These are phyloP conservation scores for Alternaria solani DNA, from an alignment of 2,329 filamentous ascomycete species.

Conservation along the genomic window DNA sequence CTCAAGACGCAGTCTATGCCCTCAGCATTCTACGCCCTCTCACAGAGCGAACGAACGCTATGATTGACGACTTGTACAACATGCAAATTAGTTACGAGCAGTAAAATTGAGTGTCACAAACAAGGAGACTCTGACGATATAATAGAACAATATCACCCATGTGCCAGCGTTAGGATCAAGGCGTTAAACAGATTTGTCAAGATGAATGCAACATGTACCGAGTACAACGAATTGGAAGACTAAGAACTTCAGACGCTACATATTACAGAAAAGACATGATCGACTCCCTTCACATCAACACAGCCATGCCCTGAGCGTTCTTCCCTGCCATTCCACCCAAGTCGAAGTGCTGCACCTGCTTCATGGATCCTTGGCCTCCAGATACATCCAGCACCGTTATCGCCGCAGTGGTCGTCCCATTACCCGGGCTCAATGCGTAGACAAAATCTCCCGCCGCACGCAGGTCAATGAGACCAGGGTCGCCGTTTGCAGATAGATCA, in stretches of 20 bases:
- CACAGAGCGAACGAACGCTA: neutral
- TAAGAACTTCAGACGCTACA: neutral
- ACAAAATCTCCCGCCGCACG: conserved; percentile 62
- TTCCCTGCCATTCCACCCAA: conserved; percentile 33
- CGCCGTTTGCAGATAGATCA: conserved; percentile 53
- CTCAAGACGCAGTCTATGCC: neutral
- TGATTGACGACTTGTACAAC: neutral
- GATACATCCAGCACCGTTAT: conserved; percentile 53
- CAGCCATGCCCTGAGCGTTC: conserved; percentile 50
- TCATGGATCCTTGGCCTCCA: conserved; percentile 29
- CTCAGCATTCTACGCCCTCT: neutral
- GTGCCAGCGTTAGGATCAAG: neutral
- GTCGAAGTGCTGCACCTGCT: conserved; percentile 51
- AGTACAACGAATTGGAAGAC: neutral
- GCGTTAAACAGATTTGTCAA: neutral
- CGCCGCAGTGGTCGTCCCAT: conserved; percentile 51
- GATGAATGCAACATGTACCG: neutral
- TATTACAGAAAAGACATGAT: neutral
- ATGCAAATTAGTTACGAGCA: neutral
- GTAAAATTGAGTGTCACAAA: neutral
- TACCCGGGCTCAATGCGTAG: conserved; percentile 65
- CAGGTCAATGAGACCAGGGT: conserved; percentile 66
- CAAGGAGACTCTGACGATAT: neutral
- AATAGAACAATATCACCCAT: neutral
- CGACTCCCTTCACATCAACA: conserved; percentile 21